Base-by-base conservation (phyloP, 2,329 filamentous ascomycete genomes). In the Ceratocystis smalleyi region DNA sequence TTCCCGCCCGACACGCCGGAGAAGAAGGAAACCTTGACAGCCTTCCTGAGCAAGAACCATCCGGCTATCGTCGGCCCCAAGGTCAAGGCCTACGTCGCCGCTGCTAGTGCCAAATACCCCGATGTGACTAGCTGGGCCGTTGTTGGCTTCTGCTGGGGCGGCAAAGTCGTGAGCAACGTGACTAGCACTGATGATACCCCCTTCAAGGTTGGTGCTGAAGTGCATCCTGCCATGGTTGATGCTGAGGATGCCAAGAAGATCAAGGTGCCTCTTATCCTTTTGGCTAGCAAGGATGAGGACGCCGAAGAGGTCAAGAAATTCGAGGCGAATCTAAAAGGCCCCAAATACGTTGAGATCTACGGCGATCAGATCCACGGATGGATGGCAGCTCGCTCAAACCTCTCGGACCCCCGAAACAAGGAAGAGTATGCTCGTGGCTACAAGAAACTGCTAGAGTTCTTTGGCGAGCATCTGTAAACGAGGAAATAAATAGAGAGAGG, bases 71-170 rank as follows among this genome's bases (percentile, higher is more conserved):
- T 79, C 35, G 78, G 78, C 30, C 73, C 70, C 51, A 77, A 77
- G 67, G 72, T 84, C 40, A 83, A 82, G 5, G 76, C 75, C n/a
- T 80, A 83, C 63, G 75, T 83, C 68, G 77, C 79, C 68, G 79
- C 80, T 17, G 74, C 81, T 47, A 74, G 78, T 70, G 76, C 74
- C 3, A 77, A 79, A 70, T 80, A 82, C 71, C 76, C 81, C 0
- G 73, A 74, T 24, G 77, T 88, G 68, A 77, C 79, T 71, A 80
- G 78, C 62, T 84, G 82, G 77, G 84, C 75, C n/a, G 75, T 83
- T 61, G 69, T 86, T 54, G 85, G 85, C 45, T 81, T 80, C 73
- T 89, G 86, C 76, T 89, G 84, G 85, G 86, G 86, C 68, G 85
- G 84, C 69, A 89, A 89, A 75, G 81, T 87, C 7, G 78, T 79